These are phyloP conservation scores for Sabuloglossum arenarium DNA, from an alignment of 495 filamentous ascomycete species.

Conservation along the genomic window DNA sequence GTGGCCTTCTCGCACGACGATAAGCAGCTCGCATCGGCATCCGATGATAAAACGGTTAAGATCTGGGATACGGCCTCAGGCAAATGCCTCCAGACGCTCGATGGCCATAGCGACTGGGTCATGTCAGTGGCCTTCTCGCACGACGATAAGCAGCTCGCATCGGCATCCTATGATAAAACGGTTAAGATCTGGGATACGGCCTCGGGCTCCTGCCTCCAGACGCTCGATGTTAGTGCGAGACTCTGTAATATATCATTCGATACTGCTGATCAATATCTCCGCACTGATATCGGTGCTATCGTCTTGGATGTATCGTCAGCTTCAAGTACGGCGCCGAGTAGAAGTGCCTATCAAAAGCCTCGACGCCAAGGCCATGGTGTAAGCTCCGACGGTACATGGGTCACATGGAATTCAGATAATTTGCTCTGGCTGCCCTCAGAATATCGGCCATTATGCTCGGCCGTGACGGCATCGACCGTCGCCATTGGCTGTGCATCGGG, in stretches of 20 bases:
- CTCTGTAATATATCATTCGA: slow-evolving; percentile 14
- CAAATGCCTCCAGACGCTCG: slow-evolving; percentile 57
- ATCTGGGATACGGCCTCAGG: slow-evolving; percentile 74
- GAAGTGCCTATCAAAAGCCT: slow-evolving; percentile 6
- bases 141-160: slow-evolving; percentile 64
- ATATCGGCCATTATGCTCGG: slow-evolving; percentile 12
- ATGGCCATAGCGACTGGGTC: slow-evolving; percentile 81
- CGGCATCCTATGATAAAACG: slow-evolving; percentile 86
- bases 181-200: slow-evolving; percentile 93
- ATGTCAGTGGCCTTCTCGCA: slow-evolving; percentile 80
- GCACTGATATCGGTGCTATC: too few relatives aligned
- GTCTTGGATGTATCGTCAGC: neutral
- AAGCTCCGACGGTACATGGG: slow-evolving; percentile 11
- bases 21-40: slow-evolving; percentile 15
- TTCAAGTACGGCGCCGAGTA: slow-evolving; percentile 5
- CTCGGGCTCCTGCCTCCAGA: slow-evolving; percentile 85
- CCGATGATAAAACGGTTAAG: slow-evolving; percentile 71
- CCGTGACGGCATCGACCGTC: slow-evolving; percentile 5
- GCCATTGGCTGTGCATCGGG: too few relatives aligned
- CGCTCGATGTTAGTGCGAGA: slow-evolving; percentile 36
- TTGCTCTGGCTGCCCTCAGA: slow-evolving; percentile 13
- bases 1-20: slow-evolving; percentile 8
- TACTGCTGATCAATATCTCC: too few relatives aligned
- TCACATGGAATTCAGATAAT: slow-evolving; percentile 12
- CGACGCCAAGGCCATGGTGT: slow-evolving; percentile 9